Percentiles rank a stretch among this genome's conserved stretches.
Conservation (phyloP, 495 filamentous ascomycete genomes). For the Astrothelium subdiscretum region DNA sequence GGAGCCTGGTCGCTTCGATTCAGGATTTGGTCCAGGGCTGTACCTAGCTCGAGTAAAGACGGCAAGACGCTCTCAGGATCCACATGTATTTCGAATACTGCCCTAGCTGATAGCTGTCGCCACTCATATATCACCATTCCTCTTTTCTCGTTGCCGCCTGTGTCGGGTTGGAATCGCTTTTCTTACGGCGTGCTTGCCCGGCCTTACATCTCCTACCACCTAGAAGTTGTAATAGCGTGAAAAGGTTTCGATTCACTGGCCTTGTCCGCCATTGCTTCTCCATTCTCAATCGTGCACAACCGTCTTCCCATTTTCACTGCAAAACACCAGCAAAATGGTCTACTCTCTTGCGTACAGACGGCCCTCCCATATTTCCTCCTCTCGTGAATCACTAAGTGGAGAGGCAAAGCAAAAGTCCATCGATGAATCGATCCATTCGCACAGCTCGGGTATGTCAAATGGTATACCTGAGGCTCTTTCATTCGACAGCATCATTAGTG, state of each 20-base stretch:
- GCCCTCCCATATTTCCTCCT: slow-evolving; percentile 25
- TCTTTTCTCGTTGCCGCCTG: not conserved
- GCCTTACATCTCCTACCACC: not conserved
- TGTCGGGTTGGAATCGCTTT: not conserved
- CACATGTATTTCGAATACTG: not conserved
- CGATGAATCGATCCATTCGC: slow-evolving; percentile 30
- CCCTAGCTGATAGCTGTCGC: not conserved
- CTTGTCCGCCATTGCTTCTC: not conserved
- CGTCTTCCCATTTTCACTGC: not conserved
- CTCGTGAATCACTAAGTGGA: slow-evolving; percentile 22
- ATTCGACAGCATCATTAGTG: slow-evolving; percentile 59
- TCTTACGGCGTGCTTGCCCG: too few relatives aligned
- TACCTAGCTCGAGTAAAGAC: not conserved
- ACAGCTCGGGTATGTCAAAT: slow-evolving; percentile 26
- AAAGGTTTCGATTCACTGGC: not conserved
- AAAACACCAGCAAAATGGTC: slow-evolving; percentile 31
- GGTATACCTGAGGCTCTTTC: slow-evolving; percentile 58
- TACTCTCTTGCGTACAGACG: slow-evolving; percentile 39
- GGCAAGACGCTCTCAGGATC: not conserved
- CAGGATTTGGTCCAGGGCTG: not conserved
- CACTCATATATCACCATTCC: not conserved
- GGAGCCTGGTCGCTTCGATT: not conserved
- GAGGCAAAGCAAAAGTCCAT: slow-evolving; percentile 27
- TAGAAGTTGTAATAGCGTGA: not conserved
- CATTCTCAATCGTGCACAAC: not conserved